Evolutionary conservation across 192 early-diverging fungal genomes (phyloP), one percentile per base, ranked within the genome.

Genomic region (Allomyces macrogynus): DNA sequence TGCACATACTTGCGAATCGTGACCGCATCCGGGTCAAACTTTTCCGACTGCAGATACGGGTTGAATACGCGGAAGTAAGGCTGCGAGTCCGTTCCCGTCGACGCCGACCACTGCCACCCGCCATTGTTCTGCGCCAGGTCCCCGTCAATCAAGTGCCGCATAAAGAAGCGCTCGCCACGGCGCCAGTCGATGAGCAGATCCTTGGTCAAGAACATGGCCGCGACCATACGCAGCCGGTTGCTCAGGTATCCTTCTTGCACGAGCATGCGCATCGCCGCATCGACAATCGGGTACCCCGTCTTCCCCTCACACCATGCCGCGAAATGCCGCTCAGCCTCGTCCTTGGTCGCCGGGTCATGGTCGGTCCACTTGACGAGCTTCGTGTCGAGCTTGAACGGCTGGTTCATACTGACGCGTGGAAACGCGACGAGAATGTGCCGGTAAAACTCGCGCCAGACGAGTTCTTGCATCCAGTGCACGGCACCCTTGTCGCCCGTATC

Each of bases 31-130:
- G 73, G 73, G 69, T 88, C 87, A 70, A 78, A 86, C 67, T 71
- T 70, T 49, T 77, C 69, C 44, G 73, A 64, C 43, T 84, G 82
- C 3, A 71, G 40, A 26, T 72, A 63, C 11, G 82, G 81, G 65
- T 86, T 88, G 65, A 86, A 83, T 26, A 84, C 77, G 3, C 83
- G 75, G 68, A 80, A 85, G 66, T 86, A 88, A 0, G 85, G 87
- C 66, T 84, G 84, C 10, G 80, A 65, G 64, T 86, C 87, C 24
- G 79, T 80, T 10, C 87, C 85, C 20, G 84, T 86, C 0, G 73
- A 75, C 14, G 84, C 86, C 40, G 77, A 73, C 81, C 80, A 85
- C 65, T 84, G 83, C 83, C 84, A 87, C 24, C 80, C 79, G 9
- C 85, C 85, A 65, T 88, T 88, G 69, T 85, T 87, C n/a, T 65